These are phyloP conservation scores for Aspergillus brunneoviolaceus DNA, from an alignment of 2,329 filamentous ascomycete species.

Conservation along the genomic window DNA sequence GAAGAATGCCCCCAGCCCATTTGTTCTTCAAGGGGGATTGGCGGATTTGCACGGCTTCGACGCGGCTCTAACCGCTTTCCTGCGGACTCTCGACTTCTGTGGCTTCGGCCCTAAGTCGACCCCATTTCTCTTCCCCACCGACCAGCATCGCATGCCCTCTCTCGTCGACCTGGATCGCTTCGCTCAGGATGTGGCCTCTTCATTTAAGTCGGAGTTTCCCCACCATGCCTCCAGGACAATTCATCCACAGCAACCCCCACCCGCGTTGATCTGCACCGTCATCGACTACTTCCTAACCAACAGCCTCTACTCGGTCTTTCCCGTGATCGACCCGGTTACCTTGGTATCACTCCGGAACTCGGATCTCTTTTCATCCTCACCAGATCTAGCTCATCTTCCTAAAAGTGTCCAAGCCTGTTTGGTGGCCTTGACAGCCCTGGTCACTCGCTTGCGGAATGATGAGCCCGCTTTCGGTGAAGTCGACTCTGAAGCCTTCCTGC, in stretches of 20 bases:
- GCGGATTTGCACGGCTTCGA: slow-evolving; percentile 5
- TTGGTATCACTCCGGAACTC: slow-evolving; percentile 17
- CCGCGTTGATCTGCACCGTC: slow-evolving; percentile 14
- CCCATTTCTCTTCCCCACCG: neutral
- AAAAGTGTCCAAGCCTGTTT: slow-evolving; percentile 19
- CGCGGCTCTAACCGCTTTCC: slow-evolving; percentile 13
- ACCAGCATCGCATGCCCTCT: no score
- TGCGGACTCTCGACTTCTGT: no score
- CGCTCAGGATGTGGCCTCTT: neutral
- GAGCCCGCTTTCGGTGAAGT: slow-evolving; percentile 21
- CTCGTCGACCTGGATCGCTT: no score
- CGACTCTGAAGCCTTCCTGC: slow-evolving; percentile 23
- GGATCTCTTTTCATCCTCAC: slow-evolving; percentile 11
- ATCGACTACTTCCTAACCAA: slow-evolving; percentile 21
- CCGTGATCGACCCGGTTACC: slow-evolving; percentile 20
- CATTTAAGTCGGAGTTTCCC: slow-evolving; percentile 10
- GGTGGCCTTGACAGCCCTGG: slow-evolving; percentile 25
- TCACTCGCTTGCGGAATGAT: slow-evolving; percentile 23
- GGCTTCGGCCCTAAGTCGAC: no score
- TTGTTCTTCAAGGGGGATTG: neutral
- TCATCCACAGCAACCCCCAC: neutral
- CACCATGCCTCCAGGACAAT: slow-evolving; percentile 1
- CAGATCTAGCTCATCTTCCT: slow-evolving; percentile 7
- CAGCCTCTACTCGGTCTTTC: slow-evolving; percentile 27
- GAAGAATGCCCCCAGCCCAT: neutral